phyloP scores from a whole-genome alignment of 2,329 filamentous ascomycete genomes.

The Hypoxylon sp. region DNA sequence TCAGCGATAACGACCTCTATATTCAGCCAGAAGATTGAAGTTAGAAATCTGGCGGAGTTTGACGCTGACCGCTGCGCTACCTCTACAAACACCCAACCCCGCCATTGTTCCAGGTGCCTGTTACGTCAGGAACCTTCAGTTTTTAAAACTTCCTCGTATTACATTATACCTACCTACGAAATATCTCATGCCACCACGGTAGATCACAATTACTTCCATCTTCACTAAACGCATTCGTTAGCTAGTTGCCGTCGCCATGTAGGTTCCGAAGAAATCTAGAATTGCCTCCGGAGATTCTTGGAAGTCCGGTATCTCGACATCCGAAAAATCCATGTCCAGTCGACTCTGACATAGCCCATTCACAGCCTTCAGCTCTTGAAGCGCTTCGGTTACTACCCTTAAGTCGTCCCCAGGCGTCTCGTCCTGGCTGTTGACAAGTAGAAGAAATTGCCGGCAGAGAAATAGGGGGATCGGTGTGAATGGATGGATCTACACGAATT shows the following conservation, averaged over 20 bases:
- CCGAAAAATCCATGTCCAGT: conserved; percentile 14
- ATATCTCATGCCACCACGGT: background rate
- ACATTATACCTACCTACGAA: background rate
- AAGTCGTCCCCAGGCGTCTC: conserved; percentile 4
- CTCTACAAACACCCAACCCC: background rate
- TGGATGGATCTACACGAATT: conserved; percentile 5
- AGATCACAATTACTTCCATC: conserved; percentile 1
- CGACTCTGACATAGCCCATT: conserved; percentile 17
- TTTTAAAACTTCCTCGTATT: background rate
- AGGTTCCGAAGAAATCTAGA: conserved; percentile 14
- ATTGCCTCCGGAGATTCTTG: conserved; percentile 8
- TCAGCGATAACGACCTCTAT: conserved; percentile 17
- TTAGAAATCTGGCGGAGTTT: background rate
- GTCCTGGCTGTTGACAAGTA: conserved; percentile 2
- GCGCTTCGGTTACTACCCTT: conserved; percentile 7
- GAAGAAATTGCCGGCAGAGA: conserved; percentile 16
- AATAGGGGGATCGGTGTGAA: conserved; percentile 18
- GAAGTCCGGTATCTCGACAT: conserved; percentile 7
- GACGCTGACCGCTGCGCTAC: too few relatives aligned
- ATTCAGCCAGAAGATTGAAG: background rate
- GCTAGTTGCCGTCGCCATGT: background rate
- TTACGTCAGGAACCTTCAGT: background rate
- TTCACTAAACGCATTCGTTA: background rate
- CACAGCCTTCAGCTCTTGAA: conserved; percentile 10
- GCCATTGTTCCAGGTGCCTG: background rate